phyloP scores from a whole-genome alignment of 1,284 basidiomycete species.

The Polyporus tsugae region DNA sequence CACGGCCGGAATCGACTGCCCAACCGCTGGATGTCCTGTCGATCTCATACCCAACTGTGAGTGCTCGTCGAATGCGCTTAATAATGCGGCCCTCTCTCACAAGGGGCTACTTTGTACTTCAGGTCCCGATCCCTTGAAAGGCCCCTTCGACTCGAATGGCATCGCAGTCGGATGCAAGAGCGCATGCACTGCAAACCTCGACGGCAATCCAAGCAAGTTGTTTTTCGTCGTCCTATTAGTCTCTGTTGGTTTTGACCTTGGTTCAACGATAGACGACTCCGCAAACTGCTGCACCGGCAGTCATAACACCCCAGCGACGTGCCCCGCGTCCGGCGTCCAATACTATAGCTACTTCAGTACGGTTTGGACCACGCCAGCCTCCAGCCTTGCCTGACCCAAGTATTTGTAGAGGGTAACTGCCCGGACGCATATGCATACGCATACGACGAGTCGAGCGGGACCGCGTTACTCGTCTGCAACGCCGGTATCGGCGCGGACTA shows the following conservation, averaged over 20 bases:
- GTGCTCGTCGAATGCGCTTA: constrained; percentile 2
- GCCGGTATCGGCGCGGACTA: constrained; percentile 50
- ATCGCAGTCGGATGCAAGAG: constrained; percentile 53
- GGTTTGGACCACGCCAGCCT: constrained; percentile 5
- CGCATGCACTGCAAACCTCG: constrained; percentile 51
- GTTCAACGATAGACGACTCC: constrained; percentile 42
- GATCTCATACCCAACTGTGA: constrained; percentile 51
- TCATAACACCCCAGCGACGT: constrained; percentile 50
- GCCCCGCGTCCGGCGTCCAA: constrained; percentile 50
- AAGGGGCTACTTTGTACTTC: background rate
- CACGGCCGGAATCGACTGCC: constrained; percentile 44
- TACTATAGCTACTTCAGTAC: constrained; percentile 49
- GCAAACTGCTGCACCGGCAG: constrained; percentile 55
- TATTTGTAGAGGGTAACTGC: constrained; percentile 51
- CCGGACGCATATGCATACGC: constrained; percentile 59
- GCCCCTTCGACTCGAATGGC: constrained; percentile 46
- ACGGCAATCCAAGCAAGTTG: constrained; percentile 45
- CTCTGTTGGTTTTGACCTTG: background rate
- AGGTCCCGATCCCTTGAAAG: constrained; percentile 46
- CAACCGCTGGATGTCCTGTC: constrained; percentile 49
- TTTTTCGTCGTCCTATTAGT: background rate
- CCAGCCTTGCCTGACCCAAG: background rate
- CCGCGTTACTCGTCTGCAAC: constrained; percentile 56
- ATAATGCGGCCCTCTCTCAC: background rate
- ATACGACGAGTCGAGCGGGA: constrained; percentile 56